Base-by-base conservation (phyloP, 805 yeast species). In the Kodamaea kaohsiungensis region DNA sequence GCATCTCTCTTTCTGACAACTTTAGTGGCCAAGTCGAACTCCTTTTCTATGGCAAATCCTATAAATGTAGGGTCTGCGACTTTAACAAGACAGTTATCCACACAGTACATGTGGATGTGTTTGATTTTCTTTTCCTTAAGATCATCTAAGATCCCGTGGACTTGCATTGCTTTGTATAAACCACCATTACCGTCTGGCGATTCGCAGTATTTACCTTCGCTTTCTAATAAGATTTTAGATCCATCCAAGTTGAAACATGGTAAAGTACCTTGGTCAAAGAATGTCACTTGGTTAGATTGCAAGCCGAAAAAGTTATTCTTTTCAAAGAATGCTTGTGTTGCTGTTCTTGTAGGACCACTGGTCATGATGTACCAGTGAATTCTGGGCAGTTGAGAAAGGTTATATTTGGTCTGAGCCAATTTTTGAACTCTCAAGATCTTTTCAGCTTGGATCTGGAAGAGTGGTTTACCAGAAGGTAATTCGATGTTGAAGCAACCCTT, bases 131-230 rank as follows among this genome's bases (percentile, higher is more conserved):
- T 85, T 7, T 61, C 56, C 27, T 72, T 65, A 67, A 95, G 82
- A 67, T 93, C 97, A 6, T 81, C 80, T 33, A 95, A 64, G 16
- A 92, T 75, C 1, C 83, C 81, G 59, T 86, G 82, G 43, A 80
- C 80, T 61, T 75, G 72, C 40, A 95, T 78, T 0, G 97, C 98
- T 65, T 84, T 87, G 75, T 95, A 95, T 49, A 95, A 77, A 1
- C 99, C 99, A 55, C 99, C 99, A 68, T 95, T 95, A 1, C 99
- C 99, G 70, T 95, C 98, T 1, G 99, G 99, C 6, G 97, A 89
- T 63, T 88, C 88, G 25, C 91, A 86, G 39, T 90, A 78, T 22
- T 78, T 71, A 43, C 72, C 65, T 43, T 79, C 75, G 7, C 84
- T 68, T 57, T 83, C 84, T 65, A 91, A 65, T 53, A 92, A 78